A percentile compares a stretch with the other conserved stretches of the same genome.
phyloP scores from a whole-genome alignment of 108 stramenopile species.

The Epithemia pelagica region DNA sequence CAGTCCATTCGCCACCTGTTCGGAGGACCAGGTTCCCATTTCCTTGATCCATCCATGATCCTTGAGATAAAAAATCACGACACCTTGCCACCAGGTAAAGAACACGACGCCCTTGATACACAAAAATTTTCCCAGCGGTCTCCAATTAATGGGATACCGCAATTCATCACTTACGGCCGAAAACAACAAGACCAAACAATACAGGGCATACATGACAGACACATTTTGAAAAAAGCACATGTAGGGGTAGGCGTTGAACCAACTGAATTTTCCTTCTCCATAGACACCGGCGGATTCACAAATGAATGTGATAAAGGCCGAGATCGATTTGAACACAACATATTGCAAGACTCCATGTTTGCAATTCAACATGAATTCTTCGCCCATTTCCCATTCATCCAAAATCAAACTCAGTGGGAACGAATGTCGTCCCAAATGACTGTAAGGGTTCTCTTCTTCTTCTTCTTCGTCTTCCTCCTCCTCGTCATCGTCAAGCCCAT shows the following conservation, averaged over 20 bases:
- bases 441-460: too few relatives aligned
- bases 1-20: conserved; percentile 86
- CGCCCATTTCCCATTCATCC: conserved; percentile 65
- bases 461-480: too few relatives aligned
- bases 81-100: conserved; percentile 95
- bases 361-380: conserved; percentile 77
- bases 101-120: conserved; percentile 97
- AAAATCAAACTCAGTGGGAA: conserved; percentile 44
- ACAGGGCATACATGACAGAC: conserved; percentile 86
- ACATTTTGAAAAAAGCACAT: conserved; percentile 69
- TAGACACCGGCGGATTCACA: conserved; percentile 63
- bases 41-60: conserved; percentile 69
- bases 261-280: conserved; percentile 74
- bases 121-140: conserved; percentile 92
- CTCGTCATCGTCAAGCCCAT: too few relatives aligned
- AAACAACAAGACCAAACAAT: conserved; percentile 90
- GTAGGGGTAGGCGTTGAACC: conserved; percentile 70
- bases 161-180: conserved; percentile 75
- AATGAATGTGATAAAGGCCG: conserved; percentile 65
- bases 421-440: conserved; percentile 41
- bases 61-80: conserved; percentile 70
- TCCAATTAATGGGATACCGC: conserved; percentile 71
- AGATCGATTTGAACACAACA: conserved; percentile 80
- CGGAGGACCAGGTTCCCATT: conserved; percentile 74
- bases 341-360: conserved; percentile 95